Percentiles rank a stretch among this genome's conserved stretches.
phyloP scores from a whole-genome alignment of 345 rosid genomes.

The Dimocarpus longan region DNA sequence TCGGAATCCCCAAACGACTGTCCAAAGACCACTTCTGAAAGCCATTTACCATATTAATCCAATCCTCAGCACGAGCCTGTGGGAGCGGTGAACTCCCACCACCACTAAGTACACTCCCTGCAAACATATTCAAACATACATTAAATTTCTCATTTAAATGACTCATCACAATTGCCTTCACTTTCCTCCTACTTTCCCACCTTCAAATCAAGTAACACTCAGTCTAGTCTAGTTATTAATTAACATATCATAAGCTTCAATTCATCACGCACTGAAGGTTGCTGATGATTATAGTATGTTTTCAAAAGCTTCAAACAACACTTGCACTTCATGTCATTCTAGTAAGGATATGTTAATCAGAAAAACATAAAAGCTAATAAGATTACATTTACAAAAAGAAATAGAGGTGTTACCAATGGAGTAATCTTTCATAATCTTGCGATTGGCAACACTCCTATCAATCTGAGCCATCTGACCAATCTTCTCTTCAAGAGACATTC shows the following conservation, averaged over 20 bases:
- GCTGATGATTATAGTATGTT: not conserved
- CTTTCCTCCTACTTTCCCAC: not conserved
- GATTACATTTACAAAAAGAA: no score
- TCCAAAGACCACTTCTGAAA: constrained; percentile 71
- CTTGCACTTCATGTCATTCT: no score
- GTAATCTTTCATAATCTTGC: constrained; percentile 45
- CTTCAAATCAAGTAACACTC: no score
- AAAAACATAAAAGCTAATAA: no score
- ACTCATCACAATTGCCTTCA: not conserved
- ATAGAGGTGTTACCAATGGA: constrained; percentile 39
- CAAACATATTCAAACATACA: not conserved
- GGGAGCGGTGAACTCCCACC: constrained; percentile 85
- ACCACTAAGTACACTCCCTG: constrained; percentile 88
- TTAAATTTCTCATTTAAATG: not conserved
- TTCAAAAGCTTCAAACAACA: no score
- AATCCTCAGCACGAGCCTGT: constrained; percentile 66
- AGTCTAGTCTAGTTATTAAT: not conserved
- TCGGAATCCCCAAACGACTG: constrained; percentile 83
- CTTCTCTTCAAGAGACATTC: constrained; percentile 61
- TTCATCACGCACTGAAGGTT: not conserved
- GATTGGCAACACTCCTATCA: constrained; percentile 50
- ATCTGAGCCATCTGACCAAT: constrained; percentile 67
- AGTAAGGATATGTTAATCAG: no score
- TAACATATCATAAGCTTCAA: not conserved
- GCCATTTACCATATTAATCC: constrained; percentile 77